phyloP scores from a whole-genome alignment of 257 asterid genomes.

The Solanum chmielewskii region DNA sequence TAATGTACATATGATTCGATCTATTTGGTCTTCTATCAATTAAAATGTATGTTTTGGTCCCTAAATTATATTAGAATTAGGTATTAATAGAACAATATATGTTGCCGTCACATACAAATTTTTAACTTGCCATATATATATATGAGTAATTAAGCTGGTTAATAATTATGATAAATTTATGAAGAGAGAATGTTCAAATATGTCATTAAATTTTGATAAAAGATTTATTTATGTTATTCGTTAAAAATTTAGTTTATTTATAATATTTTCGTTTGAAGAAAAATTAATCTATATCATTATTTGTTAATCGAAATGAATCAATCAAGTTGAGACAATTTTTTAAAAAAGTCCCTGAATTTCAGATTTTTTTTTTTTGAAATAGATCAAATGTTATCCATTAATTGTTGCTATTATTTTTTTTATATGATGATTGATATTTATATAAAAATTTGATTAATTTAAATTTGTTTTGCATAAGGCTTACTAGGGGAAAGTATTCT shows the following conservation, averaged over 20 bases:
- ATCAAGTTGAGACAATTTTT: neutral
- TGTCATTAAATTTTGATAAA: too few species aligned
- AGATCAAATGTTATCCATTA: neutral
- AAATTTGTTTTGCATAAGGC: too few species aligned
- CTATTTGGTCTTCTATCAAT: too few species aligned
- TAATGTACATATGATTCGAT: too few species aligned
- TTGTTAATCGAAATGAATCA: neutral
- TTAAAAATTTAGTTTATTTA: rapidly evolving
- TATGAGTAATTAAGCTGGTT: neutral
- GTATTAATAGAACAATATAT: neutral
- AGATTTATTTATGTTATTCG: too few species aligned
- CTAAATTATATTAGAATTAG: neutral
- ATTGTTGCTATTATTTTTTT: neutral
- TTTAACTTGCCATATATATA: neutral
- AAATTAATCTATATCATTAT: rapidly evolving
- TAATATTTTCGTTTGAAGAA: too few species aligned
- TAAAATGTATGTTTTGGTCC: too few species aligned
- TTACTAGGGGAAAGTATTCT: neutral
- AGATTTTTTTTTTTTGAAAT: too few species aligned
- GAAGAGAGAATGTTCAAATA: too few species aligned
- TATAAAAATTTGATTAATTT: neutral
- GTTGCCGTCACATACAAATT: neutral
- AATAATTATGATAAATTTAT: neutral
- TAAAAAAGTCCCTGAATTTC: neutral
- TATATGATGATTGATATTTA: neutral